phyloP scores from a whole-genome alignment of 1,284 basidiomycete species.

The Puccinia triticina region DNA sequence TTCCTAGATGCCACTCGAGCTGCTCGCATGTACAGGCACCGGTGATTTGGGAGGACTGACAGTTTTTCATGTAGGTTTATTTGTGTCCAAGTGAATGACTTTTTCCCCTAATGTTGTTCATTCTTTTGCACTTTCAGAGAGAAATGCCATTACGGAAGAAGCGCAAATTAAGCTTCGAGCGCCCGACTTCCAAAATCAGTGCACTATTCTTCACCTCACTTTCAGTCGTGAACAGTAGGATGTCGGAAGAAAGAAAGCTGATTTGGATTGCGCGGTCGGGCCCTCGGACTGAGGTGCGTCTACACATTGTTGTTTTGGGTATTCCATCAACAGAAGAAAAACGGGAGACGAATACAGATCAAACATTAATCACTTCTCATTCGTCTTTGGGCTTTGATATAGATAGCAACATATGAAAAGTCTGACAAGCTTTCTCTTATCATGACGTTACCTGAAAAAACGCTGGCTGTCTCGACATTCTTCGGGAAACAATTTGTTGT shows the following conservation, averaged over 20 bases:
- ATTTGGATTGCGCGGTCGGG: constrained; percentile 27
- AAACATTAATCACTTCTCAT: constrained; percentile 6
- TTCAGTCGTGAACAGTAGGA: neutral
- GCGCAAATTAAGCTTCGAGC: constrained; percentile 9
- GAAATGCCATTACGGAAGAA: constrained; percentile 39
- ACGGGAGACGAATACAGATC: neutral
- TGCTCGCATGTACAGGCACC: constrained; percentile 39
- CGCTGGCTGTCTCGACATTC: constrained; percentile 29
- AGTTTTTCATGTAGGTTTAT: constrained; percentile 33
- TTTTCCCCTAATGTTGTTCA: neutral
- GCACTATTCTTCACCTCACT: constrained; percentile 29
- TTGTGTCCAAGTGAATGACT: neutral
- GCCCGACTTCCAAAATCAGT: neutral
- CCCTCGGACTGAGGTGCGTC: constrained; percentile 29
- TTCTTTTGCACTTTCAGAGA: constrained; percentile 2
- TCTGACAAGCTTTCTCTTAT: constrained; percentile 11
- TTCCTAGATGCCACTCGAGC: constrained; percentile 36
- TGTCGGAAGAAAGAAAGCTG: constrained; percentile 24
- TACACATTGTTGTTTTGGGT: neutral
- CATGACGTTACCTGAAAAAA: neutral
- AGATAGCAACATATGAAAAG: constrained; percentile 24
- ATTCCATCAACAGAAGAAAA: neutral
- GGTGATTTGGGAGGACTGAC: constrained; percentile 49
- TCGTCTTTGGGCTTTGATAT: neutral
- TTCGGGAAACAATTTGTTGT: constrained; percentile 33